Evolutionary conservation across 2,329 filamentous ascomycete genomes (phyloP).

Genomic region (Sporothrix mexicana): DNA sequence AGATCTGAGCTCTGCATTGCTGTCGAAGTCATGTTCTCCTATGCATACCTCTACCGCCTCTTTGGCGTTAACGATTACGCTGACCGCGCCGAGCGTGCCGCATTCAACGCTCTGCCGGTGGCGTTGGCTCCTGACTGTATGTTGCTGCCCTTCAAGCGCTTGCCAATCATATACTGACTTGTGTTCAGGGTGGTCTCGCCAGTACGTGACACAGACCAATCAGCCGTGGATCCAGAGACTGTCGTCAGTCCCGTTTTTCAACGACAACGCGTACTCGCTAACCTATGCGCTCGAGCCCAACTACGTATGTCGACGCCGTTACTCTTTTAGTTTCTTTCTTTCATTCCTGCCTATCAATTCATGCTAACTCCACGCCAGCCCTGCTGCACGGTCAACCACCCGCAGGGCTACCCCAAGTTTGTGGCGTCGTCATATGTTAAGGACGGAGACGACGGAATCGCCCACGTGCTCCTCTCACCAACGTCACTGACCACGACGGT

Average conservation of each 20-base stretch:
- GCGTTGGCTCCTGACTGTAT: slow-evolving; percentile 53
- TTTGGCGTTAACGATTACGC: slow-evolving; percentile 52
- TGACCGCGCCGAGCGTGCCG: slow-evolving; percentile 55
- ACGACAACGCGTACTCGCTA: slow-evolving; percentile 52
- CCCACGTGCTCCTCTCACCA: slow-evolving; percentile 36
- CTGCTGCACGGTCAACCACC: slow-evolving; percentile 64
- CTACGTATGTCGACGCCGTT: slow-evolving; percentile 9
- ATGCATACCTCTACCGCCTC: slow-evolving; percentile 57
- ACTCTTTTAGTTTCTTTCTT: slow-evolving; percentile 30
- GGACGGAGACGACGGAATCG: slow-evolving; percentile 54
- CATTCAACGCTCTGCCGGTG: slow-evolving; percentile 60
- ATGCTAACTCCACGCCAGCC: slow-evolving; percentile 40
- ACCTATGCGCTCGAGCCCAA: slow-evolving; percentile 59
- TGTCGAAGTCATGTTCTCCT: slow-evolving; percentile 58
- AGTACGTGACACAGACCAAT: slow-evolving; percentile 60
- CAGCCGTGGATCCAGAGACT: slow-evolving; percentile 57
- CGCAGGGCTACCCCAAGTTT: slow-evolving; percentile 62
- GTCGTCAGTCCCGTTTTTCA: slow-evolving; percentile 49
- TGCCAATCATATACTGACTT: neutral
- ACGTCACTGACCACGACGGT: neutral
- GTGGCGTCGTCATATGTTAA: slow-evolving; percentile 55
- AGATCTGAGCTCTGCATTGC: slow-evolving; percentile 58
- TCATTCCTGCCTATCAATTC: neutral
- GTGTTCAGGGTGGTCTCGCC: slow-evolving; percentile 55
- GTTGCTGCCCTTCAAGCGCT: neutral